Conservation (phyloP, 441 rosid species). For the Monsonia emarginata region DNA sequence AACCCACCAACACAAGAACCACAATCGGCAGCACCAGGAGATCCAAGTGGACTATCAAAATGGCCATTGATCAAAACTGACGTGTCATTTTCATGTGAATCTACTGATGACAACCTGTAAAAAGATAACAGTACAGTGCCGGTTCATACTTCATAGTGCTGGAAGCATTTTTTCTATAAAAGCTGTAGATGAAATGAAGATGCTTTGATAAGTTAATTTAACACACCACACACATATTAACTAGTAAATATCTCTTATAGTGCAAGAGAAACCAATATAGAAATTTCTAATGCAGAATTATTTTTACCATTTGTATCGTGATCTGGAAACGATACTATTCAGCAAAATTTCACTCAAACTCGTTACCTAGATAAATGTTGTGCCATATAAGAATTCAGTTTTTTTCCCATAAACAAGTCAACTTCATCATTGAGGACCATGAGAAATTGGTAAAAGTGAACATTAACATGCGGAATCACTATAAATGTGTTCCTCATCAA, state of each 20-base stretch:
- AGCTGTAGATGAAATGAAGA: background rate
- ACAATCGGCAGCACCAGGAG: slow-evolving; percentile 98
- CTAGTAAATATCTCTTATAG: background rate
- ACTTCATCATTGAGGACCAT: background rate
- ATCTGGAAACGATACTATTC: background rate
- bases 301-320: background rate
- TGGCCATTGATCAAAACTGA: slow-evolving; percentile 90
- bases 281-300: background rate
- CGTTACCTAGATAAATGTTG: background rate
- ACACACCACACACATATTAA: background rate
- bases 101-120: slow-evolving; percentile 66
- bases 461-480: background rate
- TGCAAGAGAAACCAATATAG: background rate
- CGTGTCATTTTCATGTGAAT: slow-evolving; percentile 53
- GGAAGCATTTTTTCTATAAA: slow-evolving; percentile 1
- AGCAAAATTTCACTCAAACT: background rate
- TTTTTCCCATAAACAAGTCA: background rate
- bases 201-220: background rate
- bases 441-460: background rate
- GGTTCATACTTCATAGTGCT: slow-evolving; percentile 10
- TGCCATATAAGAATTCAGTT: background rate
- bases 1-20: slow-evolving; percentile 90
- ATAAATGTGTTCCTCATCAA: background rate
- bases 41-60: slow-evolving; percentile 81
- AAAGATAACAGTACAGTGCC: slow-evolving; percentile 3